Conservation (phyloP, 2,329 filamentous ascomycete species). For the Chalaropsis thielavioides region DNA sequence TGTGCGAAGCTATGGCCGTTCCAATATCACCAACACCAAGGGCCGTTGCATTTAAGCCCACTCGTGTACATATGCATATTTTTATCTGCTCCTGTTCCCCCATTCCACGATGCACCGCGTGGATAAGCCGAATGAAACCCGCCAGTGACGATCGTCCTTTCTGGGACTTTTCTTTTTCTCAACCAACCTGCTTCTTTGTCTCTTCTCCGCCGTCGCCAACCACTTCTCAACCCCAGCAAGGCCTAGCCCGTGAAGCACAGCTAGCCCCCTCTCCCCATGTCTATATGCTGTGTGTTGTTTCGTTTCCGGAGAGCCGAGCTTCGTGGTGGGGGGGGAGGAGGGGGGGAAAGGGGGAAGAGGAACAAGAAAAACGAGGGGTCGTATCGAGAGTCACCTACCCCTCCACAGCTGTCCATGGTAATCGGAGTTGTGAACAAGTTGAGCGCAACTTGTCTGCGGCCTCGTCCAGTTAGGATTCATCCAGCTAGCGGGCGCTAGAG, state of each 20-base stretch:
- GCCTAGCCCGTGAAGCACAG: background rate
- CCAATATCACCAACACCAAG: background rate
- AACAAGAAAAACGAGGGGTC: background rate
- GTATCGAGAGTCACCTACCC: background rate
- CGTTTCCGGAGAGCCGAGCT: background rate
- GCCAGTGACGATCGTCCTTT: background rate
- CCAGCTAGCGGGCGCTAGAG: background rate
- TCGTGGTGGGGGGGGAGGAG: background rate
- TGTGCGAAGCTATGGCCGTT: background rate
- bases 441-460: background rate
- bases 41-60: background rate
- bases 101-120: background rate
- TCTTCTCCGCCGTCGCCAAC: background rate
- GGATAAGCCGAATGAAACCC: background rate
- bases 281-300: background rate
- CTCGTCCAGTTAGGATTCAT: background rate
- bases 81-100: background rate
- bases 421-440: background rate
- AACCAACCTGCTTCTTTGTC: background rate
- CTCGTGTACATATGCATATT: background rate
- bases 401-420: background rate
- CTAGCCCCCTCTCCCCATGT: background rate
- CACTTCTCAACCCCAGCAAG: background rate
- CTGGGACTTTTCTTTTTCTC: background rate
- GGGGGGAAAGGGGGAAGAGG: no score